Evolutionary conservation across 2,329 filamentous ascomycete species (phyloP).

Genomic region (Verticillium zaregamsianum): DNA sequence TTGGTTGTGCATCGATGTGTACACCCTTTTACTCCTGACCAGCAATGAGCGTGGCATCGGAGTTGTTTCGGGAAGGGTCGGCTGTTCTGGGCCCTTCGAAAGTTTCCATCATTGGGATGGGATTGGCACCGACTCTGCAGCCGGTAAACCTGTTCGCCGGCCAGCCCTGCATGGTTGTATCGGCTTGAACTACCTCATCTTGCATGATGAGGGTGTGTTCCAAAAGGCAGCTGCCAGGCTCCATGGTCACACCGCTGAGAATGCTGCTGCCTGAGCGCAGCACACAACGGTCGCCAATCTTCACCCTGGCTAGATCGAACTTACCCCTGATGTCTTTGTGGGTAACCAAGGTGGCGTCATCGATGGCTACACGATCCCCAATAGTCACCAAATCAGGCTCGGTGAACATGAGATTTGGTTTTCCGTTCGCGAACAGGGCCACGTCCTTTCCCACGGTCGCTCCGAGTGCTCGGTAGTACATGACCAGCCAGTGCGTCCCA

Average conservation of each 20-base stretch:
- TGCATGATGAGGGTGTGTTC: constrained; percentile 56
- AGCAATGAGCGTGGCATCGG: neutral
- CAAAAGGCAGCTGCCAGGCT: constrained; percentile 45
- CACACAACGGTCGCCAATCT: constrained; percentile 47
- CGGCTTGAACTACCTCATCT: constrained; percentile 49
- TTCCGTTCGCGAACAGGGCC: constrained; percentile 49
- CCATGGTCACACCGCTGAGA: constrained; percentile 49
- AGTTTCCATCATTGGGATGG: neutral
- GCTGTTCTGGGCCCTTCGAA: neutral
- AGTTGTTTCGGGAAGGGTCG: neutral
- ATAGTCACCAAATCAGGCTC: constrained; percentile 52
- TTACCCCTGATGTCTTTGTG: constrained; percentile 55
- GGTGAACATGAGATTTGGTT: constrained; percentile 49
- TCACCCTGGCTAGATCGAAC: constrained; percentile 48
- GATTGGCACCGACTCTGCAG: neutral
- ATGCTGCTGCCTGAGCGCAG: constrained; percentile 46
- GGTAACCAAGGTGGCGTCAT: constrained; percentile 51
- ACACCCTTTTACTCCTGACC: neutral
- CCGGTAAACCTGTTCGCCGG: constrained; percentile 38
- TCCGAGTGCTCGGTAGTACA: constrained; percentile 51
- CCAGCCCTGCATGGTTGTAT: constrained; percentile 50
- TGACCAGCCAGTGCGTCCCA: constrained; percentile 45
- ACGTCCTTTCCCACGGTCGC: constrained; percentile 51
- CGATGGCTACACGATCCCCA: constrained; percentile 48
- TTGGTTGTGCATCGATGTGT: neutral